These are phyloP conservation scores for Ramularia endophylla DNA, from an alignment of 2,329 filamentous ascomycete species.

Conservation along the genomic window DNA sequence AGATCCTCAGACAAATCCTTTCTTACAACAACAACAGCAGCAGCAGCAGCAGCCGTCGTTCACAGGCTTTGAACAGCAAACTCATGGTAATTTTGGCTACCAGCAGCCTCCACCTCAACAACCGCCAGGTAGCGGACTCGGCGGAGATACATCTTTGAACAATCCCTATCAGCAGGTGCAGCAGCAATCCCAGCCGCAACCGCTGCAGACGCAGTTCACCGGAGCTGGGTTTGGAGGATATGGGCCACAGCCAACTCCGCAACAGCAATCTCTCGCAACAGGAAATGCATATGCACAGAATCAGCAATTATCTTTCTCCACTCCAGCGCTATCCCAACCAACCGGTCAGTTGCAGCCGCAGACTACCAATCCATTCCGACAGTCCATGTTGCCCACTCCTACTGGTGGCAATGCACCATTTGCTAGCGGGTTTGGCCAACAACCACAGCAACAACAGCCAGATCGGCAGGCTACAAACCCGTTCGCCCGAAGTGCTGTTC, in stretches of 20 bases:
- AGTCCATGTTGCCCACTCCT: constrained; percentile 65
- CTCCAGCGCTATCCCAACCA: constrained; percentile 30
- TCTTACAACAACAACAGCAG: constrained; percentile 21
- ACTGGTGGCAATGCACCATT: constrained; percentile 16
- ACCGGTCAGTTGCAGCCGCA: constrained; percentile 36
- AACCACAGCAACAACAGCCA: constrained; percentile 17
- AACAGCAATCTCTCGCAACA: constrained; percentile 31
- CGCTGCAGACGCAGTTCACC: constrained; percentile 56
- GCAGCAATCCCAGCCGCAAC: constrained; percentile 35
- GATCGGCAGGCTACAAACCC: constrained; percentile 38
- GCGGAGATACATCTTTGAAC: constrained; percentile 11
- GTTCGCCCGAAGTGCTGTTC: constrained; percentile 54
- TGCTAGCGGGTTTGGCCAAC: constrained; percentile 10
- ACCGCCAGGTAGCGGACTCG: constrained; percentile 23
- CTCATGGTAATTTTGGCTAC: constrained; percentile 16
- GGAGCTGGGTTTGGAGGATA: constrained; percentile 83
- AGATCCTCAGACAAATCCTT: constrained; percentile 21
- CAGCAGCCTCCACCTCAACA: constrained; percentile 10
- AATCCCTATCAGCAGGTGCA: constrained; percentile 33
- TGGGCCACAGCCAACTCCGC: constrained; percentile 58
- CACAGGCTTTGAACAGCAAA: constrained; percentile 39
- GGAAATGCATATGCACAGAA: constrained; percentile 16
- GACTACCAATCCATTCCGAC: constrained; percentile 88
- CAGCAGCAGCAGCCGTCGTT: constrained; percentile 31
- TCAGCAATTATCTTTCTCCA: constrained; percentile 19